Conservation (phyloP, 306 rosid species). For the Potentilla sterilis region DNA sequence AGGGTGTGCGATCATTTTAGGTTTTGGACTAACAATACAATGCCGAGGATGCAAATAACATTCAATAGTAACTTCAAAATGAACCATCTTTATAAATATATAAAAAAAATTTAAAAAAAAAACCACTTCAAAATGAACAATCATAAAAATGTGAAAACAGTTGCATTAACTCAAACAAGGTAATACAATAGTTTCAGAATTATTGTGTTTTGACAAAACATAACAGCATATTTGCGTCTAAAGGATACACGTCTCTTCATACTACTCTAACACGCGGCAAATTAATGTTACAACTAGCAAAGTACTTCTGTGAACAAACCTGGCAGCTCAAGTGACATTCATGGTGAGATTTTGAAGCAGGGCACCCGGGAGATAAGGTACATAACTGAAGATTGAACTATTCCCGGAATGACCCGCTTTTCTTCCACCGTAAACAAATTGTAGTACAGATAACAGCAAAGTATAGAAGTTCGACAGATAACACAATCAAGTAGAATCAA, state of each 20-base stretch:
- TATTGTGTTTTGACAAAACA: neutral
- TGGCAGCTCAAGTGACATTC: neutral
- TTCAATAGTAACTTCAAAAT: neutral
- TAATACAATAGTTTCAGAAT: neutral
- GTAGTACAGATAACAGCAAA: neutral
- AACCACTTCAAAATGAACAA: neutral
- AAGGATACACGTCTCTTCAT: neutral
- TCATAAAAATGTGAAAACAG: neutral
- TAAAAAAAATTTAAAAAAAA: no score
- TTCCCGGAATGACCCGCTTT: neutral
- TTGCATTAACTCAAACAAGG: neutral
- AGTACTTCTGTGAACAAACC: neutral
- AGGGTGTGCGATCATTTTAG: neutral
- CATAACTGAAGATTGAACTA: neutral
- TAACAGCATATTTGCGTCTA: neutral
- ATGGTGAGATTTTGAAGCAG: neutral
- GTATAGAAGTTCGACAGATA: neutral
- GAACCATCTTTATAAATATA: neutral
- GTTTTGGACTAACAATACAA: neutral
- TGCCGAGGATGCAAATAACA: no score
- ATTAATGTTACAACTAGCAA: neutral
- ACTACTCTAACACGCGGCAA: neutral
- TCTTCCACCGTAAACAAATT: slow-evolving; percentile 2
- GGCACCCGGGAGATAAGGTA: neutral
- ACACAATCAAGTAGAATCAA: slow-evolving; percentile 1